Evolutionary conservation across 179 eudicot species (phyloP).

Genomic region (Camellia oleifera): DNA sequence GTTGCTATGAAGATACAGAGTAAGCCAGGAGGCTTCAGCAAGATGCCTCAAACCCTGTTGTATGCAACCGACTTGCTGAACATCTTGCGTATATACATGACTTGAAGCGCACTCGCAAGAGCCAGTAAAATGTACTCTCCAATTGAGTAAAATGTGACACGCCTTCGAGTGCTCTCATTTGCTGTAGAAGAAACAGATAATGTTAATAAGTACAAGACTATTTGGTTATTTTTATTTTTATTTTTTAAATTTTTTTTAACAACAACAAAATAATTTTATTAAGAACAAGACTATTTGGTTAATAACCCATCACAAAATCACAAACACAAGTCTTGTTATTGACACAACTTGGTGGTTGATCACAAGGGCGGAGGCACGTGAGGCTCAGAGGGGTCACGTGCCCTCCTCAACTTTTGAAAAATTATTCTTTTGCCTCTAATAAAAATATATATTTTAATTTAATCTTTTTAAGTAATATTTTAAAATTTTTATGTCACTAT

Average conservation of each 20-base stretch:
- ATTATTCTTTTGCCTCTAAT: too few relatives aligned
- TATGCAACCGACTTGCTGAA: constrained; percentile 89
- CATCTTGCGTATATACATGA: constrained; percentile 60
- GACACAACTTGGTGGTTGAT: neutral
- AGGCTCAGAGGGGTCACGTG: too few relatives aligned
- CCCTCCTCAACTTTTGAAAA: too few relatives aligned
- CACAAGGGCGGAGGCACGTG: neutral
- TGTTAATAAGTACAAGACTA: neutral
- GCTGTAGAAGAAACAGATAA: constrained; percentile 45
- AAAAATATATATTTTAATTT: too few relatives aligned
- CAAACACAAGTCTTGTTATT: neutral
- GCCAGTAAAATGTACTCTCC: constrained; percentile 75
- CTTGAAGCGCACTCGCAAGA: constrained; percentile 74
- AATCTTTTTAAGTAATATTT: too few relatives aligned
- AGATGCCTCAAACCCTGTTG: constrained; percentile 58
- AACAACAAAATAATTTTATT: too few relatives aligned
- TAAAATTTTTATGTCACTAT: too few relatives aligned
- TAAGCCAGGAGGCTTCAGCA: neutral
- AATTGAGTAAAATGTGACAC: constrained; percentile 76
- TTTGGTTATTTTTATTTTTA: neutral
- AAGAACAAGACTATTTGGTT: too few relatives aligned
- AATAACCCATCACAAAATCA: neutral
- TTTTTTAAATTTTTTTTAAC: too few relatives aligned
- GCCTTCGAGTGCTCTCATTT: constrained; percentile 87
- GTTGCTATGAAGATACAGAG: neutral